Evolutionary conservation across 192 early-diverging fungal genomes (phyloP).

Genomic region (Coemansia sp.): DNA sequence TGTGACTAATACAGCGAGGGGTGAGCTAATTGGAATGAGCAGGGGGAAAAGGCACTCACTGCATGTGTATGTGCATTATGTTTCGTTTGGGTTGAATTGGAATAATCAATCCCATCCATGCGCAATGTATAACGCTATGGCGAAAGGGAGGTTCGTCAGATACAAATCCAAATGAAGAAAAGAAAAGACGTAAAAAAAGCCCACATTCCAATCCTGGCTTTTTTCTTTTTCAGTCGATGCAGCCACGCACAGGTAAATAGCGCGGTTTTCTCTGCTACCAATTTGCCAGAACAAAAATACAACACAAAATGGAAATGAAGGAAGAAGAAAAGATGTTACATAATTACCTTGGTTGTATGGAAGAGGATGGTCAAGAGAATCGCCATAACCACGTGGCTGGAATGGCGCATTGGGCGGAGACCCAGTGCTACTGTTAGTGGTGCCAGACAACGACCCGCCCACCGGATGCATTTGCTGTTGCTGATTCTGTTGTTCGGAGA

Average conservation of each 20-base stretch:
- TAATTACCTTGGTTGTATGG: conserved; percentile 22
- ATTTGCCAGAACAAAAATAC: neutral
- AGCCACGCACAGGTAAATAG: conserved; percentile 8
- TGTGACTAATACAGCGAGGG: neutral
- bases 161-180: neutral
- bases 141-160: too few species aligned
- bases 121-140: too few species aligned
- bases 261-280: neutral
- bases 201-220: neutral
- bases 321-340: neutral
- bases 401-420: conserved; percentile 8
- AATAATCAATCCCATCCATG: neutral
- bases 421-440: neutral
- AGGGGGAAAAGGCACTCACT: too few species aligned
- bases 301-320: neutral
- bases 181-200: neutral
- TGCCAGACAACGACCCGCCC: neutral
- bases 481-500: conserved; percentile 10
- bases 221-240: neutral
- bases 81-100: neutral
- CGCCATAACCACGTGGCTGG: conserved; percentile 29
- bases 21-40: too few species aligned
- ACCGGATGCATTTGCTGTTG: conserved; percentile 8
- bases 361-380: conserved; percentile 14
- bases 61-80: too few species aligned